Evolutionary conservation across 495 filamentous ascomycete genomes (phyloP).

Genomic region (Penicillium atrosanguineum): DNA sequence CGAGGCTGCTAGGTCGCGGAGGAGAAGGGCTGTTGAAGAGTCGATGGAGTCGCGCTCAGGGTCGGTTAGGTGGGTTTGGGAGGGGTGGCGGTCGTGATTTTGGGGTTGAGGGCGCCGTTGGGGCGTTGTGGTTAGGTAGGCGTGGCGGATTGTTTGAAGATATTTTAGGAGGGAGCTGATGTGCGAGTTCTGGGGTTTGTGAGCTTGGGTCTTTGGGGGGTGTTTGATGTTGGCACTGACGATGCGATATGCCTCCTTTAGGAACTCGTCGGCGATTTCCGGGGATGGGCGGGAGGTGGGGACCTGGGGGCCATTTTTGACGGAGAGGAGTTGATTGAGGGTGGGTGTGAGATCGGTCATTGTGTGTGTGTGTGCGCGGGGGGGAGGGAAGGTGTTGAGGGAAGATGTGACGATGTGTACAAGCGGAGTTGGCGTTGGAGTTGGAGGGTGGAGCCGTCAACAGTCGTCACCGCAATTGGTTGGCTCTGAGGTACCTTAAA

Average conservation of each 20-base stretch:
- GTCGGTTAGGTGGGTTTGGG: slow-evolving; percentile 55
- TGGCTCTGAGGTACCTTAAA: not conserved
- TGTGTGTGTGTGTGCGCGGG: slow-evolving; percentile 12
- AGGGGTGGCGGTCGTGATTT: slow-evolving; percentile 15
- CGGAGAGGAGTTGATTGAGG: slow-evolving; percentile 59
- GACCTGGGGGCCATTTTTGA: slow-evolving; percentile 31
- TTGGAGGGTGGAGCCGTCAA: slow-evolving; percentile 4
- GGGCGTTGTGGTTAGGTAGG: slow-evolving; percentile 81
- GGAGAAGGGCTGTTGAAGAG: slow-evolving; percentile 73
- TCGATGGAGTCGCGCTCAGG: slow-evolving; percentile 77
- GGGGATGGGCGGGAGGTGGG: slow-evolving; percentile 20
- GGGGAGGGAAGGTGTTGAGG: slow-evolving; percentile 5
- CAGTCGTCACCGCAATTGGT: slow-evolving; percentile 5
- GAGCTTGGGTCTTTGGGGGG: not conserved
- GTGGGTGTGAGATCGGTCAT: slow-evolving; percentile 73
- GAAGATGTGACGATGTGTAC: not conserved
- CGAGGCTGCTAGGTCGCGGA: slow-evolving; percentile 75
- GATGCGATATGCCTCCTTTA: slow-evolving; percentile 94
- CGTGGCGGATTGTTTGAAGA: slow-evolving; percentile 77
- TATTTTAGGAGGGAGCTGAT: slow-evolving; percentile 72
- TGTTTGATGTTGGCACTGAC: slow-evolving; percentile 46
- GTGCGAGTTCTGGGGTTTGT: slow-evolving; percentile 68
- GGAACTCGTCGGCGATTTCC: slow-evolving; percentile 74
- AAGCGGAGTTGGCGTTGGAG: not conserved
- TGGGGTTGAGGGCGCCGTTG: slow-evolving; percentile 36